Conservation (phyloP, 441 rosid genomes). For the Corymbia citriodora region DNA sequence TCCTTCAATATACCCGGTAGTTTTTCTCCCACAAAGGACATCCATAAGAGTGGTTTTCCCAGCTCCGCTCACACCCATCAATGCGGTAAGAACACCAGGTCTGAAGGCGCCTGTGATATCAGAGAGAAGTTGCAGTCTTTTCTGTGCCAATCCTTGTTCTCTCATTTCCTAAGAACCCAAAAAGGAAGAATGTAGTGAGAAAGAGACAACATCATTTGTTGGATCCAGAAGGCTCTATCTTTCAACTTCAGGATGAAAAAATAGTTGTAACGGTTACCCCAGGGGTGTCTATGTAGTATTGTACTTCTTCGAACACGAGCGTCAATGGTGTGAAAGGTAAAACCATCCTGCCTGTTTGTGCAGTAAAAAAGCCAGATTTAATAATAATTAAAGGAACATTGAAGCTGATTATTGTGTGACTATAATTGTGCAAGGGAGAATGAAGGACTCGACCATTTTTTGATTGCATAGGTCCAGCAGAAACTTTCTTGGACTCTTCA, state of each 20-base stretch:
- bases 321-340: neutral
- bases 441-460: neutral
- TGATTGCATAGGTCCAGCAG: neutral
- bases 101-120: neutral
- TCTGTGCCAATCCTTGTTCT: neutral
- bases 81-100: neutral
- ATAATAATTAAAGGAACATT: neutral
- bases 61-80: neutral
- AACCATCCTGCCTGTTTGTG: neutral
- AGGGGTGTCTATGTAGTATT: neutral
- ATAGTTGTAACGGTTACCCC: neutral
- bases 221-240: neutral
- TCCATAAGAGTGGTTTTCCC: neutral
- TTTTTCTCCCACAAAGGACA: neutral
- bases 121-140: neutral
- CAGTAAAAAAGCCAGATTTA: neutral
- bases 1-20: neutral
- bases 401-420: neutral
- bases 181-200: neutral
- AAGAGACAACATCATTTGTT: neutral
- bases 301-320: neutral
- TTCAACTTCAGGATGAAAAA: neutral
- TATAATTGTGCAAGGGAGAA: neutral
- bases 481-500: neutral
- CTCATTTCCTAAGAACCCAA: neutral